Evolutionary conservation across 2,329 filamentous ascomycete species (phyloP).

Genomic region (Tolypocladium endophyticum): DNA sequence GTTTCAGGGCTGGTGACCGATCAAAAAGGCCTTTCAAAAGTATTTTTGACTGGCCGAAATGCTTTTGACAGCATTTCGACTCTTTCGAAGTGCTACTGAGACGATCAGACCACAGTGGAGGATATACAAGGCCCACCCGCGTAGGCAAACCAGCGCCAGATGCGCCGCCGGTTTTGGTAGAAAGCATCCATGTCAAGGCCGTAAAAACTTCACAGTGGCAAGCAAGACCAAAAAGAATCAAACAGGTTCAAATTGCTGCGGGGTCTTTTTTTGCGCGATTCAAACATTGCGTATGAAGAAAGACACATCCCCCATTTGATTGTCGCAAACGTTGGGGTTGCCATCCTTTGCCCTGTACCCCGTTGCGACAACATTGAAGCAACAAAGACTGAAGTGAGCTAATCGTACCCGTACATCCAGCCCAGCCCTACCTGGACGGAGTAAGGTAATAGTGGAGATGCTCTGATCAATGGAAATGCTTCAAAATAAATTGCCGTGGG

Average conservation of each 20-base stretch:
- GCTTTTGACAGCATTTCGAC: not conserved
- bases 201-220: not conserved
- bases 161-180: not conserved
- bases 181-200: not conserved
- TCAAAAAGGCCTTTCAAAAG: too few species aligned
- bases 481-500: not conserved
- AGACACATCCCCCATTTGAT: not conserved
- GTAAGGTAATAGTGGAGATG: not conserved
- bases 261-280: not conserved
- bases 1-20: not conserved
- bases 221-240: not conserved
- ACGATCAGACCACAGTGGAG: too few species aligned
- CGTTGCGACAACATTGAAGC: not conserved
- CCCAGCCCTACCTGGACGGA: too few species aligned
- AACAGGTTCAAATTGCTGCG: not conserved
- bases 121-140: too few species aligned
- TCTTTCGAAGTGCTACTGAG: too few species aligned
- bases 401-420: not conserved
- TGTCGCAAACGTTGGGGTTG: not conserved
- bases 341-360: not conserved
- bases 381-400: not conserved
- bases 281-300: not conserved
- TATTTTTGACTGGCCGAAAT: not conserved
- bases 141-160: not conserved
- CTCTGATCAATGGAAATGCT: not conserved